Evolutionary conservation across 768 basidiomycete species (phyloP), one percentile per base, ranked within the genome.

Genomic region (Podaxis mareebaensis): DNA sequence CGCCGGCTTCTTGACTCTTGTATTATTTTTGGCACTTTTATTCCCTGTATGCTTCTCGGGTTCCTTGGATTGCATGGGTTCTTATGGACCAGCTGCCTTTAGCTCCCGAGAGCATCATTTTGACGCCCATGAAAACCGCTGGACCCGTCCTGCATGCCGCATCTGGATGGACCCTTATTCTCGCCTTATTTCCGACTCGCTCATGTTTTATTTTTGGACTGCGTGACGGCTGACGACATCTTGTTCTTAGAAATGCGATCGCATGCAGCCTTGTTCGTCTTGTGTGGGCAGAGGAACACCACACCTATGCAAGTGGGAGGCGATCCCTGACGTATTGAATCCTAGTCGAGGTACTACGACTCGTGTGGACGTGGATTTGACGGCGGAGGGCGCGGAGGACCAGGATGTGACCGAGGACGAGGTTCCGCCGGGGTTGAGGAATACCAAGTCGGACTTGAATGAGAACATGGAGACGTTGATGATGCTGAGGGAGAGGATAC

Each of bases 281-380:
- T 81, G 77, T 65, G 71, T 76, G 26, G 74, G 74, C 42, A 68
- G 78, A 54, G 79, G 77, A 24, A 78, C 79, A 38, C 66, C 75
- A 30, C 79, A 82, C 71, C 71, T 82, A 4, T 82, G 81, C 69
- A 76, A 79, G 42, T 81, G 79, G 79, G 79, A 79, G 68, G 74
- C 71, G 12, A 79, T 78, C 10, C 80, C 80, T 28, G 68, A 78
- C 46, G 77, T 78, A 22, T 76, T 8, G 2, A 36, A 78, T 30
- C 79, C 79, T n/a, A 49, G 75, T 26, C 80, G 79, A 42, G 44
- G 79, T 78, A 17, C 33, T 17, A n/a, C 53, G 3, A 6, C n/a
- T 36, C 61, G 30, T 7, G 53, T 46, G 11, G 61, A 62, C 3
- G 61, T 60, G 13, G 59, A 51, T 52, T 39, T 60, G 59, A 42